phyloP scores from a whole-genome alignment of 352 stramenopile genomes.

The Elongisporangium senticosum region DNA sequence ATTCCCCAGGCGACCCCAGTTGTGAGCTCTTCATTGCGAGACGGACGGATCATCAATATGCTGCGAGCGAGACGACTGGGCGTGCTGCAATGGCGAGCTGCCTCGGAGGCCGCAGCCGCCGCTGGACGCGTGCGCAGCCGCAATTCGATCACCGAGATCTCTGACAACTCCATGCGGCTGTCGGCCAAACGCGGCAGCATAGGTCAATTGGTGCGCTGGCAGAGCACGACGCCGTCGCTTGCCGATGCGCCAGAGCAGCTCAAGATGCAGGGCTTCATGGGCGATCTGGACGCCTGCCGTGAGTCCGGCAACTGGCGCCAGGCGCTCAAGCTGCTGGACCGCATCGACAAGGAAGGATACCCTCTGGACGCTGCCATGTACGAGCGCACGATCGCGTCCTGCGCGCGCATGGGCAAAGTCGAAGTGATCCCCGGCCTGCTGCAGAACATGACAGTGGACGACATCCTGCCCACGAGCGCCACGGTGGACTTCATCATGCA shows the following conservation, averaged over 20 bases:
- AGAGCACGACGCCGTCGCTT: too few species aligned
- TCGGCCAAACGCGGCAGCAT: slow-evolving; percentile 1
- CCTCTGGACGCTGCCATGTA: slow-evolving; percentile 67
- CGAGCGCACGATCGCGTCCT: slow-evolving; percentile 70
- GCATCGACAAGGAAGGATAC: slow-evolving; percentile 50
- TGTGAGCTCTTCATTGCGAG: too few species aligned
- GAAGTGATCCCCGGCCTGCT: slow-evolving; percentile 67
- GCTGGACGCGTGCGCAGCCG: too few species aligned
- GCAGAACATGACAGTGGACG: slow-evolving; percentile 74
- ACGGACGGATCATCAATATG: too few species aligned
- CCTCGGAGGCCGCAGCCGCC: too few species aligned
- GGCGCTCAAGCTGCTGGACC: slow-evolving; percentile 68
- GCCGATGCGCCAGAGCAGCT: too few species aligned
- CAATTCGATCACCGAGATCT: too few species aligned
- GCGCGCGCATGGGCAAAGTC: slow-evolving; percentile 75
- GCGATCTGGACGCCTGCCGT: slow-evolving; percentile 40
- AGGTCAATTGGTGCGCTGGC: not conserved
- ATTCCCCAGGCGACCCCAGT: too few species aligned
- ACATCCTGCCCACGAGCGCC: slow-evolving; percentile 48
- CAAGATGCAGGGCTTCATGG: slow-evolving; percentile 19
- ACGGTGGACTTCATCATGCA: slow-evolving; percentile 82
- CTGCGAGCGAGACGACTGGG: too few species aligned
- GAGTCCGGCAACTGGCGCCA: slow-evolving; percentile 70
- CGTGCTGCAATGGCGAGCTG: too few species aligned
- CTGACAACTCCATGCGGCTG: too few species aligned